These are phyloP conservation scores for Chaetomiaceae sp. DNA, from an alignment of 2,329 filamentous ascomycete genomes.

Conservation along the genomic window DNA sequence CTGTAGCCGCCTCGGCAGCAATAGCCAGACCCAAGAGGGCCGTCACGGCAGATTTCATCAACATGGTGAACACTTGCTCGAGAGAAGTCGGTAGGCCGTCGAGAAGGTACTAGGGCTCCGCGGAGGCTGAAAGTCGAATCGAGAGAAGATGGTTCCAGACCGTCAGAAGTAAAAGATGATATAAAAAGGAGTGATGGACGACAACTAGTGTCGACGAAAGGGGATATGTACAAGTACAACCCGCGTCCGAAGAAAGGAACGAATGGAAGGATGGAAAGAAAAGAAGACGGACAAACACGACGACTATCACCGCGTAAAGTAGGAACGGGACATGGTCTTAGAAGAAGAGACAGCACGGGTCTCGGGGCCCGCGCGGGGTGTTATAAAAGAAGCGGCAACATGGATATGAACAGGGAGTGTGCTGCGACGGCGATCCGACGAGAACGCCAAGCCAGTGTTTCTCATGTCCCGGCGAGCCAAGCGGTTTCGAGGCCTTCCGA, in stretches of 20 bases:
- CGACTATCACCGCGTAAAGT: conserved; percentile 41
- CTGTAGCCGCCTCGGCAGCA: conserved; percentile 42
- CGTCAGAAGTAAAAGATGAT: conserved; percentile 32
- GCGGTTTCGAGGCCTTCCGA: conserved; percentile 27
- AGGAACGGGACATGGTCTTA: conserved; percentile 39
- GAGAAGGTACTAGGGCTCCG: conserved; percentile 22
- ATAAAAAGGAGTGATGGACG: conserved; percentile 43
- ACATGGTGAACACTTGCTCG: conserved; percentile 40
- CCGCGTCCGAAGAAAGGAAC: conserved; percentile 35
- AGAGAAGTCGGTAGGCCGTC: conserved; percentile 15
- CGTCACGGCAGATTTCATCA: conserved; percentile 47
- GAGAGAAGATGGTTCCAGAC: conserved; percentile 48
- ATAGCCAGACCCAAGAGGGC: conserved; percentile 47
- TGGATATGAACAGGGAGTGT: conserved; percentile 7
- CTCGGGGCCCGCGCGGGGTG: conserved; percentile 25
- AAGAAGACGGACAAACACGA: conserved; percentile 29
- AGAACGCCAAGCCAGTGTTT: conserved; percentile 36
- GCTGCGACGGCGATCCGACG: conserved; percentile 25
- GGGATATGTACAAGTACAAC: conserved; percentile 26
- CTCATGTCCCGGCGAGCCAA: conserved; percentile 36
- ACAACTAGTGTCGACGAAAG: conserved; percentile 36
- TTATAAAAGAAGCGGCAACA: conserved; percentile 25
- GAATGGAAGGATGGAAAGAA: conserved; percentile 41
- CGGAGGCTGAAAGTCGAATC: conserved; percentile 27
- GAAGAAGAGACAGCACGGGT: conserved; percentile 32